Conservation (phyloP, 2,329 filamentous ascomycete genomes). For the Daldinia sp. region DNA sequence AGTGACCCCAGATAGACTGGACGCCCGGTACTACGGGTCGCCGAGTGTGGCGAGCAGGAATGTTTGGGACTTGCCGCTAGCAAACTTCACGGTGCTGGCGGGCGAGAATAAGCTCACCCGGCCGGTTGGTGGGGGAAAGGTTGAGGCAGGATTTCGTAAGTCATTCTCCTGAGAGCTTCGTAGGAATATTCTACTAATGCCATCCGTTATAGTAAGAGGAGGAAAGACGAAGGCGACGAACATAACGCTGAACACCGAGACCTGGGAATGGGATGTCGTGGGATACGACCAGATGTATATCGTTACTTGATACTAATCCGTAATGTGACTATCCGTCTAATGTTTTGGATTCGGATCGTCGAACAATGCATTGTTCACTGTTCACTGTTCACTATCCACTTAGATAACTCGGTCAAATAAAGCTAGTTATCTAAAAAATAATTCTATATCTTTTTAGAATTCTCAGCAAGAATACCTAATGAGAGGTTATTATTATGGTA, state of each 20-base stretch:
- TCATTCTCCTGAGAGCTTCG: neutral
- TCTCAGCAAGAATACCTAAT: no score
- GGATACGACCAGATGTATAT: conserved; percentile 47
- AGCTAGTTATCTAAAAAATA: no score
- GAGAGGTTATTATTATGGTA: no score
- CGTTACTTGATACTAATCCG: conserved; percentile 8
- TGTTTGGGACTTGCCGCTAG: conserved; percentile 69
- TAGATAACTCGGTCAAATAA: no score
- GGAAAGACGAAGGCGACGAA: conserved; percentile 56
- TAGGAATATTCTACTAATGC: neutral
- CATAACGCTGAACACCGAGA: conserved; percentile 57
- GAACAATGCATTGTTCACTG: neutral
- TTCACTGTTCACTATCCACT: no score
- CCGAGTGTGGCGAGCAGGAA: conserved; percentile 68
- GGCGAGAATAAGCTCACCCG: conserved; percentile 66
- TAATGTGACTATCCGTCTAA: neutral
- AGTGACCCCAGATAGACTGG: conserved; percentile 62
- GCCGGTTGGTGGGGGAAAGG: conserved; percentile 53
- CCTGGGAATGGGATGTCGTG: conserved; percentile 42
- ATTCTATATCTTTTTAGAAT: no score
- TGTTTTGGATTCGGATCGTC: neutral
- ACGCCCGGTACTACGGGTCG: conserved; percentile 69
- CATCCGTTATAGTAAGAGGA: conserved; percentile 52
- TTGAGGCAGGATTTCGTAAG: conserved; percentile 59
- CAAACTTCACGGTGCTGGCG: conserved; percentile 72